Conservation (phyloP, 306 rosid genomes). For the Casuarina equisetifolia region DNA sequence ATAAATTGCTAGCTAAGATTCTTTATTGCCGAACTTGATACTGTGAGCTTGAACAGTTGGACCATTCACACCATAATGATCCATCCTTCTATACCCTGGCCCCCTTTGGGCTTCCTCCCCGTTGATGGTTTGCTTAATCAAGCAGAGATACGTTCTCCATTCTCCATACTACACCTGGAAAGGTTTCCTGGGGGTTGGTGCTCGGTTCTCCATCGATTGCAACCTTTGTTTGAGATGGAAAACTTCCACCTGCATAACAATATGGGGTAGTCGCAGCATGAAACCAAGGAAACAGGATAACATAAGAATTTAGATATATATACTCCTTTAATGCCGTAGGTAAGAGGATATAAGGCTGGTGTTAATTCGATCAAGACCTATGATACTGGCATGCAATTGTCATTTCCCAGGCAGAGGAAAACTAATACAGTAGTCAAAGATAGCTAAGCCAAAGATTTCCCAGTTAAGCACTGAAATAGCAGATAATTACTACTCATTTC, state of each 20-base stretch:
- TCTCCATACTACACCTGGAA: constrained; percentile 53
- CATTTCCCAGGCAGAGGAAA: background rate
- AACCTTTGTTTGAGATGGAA: constrained; percentile 93
- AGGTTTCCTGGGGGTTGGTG: constrained; percentile 90
- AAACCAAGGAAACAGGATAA: background rate
- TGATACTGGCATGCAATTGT: background rate
- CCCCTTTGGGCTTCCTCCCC: background rate
- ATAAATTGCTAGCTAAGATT: background rate
- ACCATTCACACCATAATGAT: background rate
- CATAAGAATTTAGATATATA: background rate
- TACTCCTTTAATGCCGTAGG: background rate
- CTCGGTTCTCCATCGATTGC: constrained; percentile 88
- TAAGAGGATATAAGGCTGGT: background rate
- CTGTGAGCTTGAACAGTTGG: background rate
- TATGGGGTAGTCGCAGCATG: constrained; percentile 1
- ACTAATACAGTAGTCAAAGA: background rate
- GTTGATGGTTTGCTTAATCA: background rate
- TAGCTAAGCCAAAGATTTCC: background rate
- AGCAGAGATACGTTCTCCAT: background rate
- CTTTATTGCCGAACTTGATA: background rate
- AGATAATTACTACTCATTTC: background rate
- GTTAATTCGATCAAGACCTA: background rate
- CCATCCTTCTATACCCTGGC: background rate
- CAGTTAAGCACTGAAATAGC: background rate
- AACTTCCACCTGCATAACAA: constrained; percentile 71